phyloP scores from a whole-genome alignment of 768 basidiomycete genomes.

The Aureoboletus auriporus region DNA sequence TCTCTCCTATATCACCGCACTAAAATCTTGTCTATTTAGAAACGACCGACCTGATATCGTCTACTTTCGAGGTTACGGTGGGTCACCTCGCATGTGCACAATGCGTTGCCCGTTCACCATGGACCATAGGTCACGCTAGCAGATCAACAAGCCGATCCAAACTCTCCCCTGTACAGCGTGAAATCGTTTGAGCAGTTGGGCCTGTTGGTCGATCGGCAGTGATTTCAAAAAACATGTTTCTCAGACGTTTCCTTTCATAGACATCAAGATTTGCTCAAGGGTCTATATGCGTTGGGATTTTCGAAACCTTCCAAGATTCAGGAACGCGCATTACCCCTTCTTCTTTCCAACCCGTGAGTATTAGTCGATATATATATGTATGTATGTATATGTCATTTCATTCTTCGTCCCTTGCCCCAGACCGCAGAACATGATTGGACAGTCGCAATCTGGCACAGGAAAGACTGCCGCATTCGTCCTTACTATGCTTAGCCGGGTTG shows the following conservation, averaged over 20 bases:
- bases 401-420: slow-evolving; percentile 38
- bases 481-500: slow-evolving; percentile 93
- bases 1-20: not conserved
- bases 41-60: slow-evolving; percentile 63
- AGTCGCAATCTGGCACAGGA: slow-evolving; percentile 98
- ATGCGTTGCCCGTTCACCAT: slow-evolving; percentile 3
- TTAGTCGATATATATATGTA: not conserved
- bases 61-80: slow-evolving; percentile 82
- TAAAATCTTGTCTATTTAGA: slow-evolving; percentile 7
- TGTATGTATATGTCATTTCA: not conserved
- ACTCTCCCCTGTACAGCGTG: slow-evolving; percentile 91
- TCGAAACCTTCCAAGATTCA: slow-evolving; percentile 99
- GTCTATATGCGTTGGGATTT: slow-evolving; percentile 92
- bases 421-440: slow-evolving; percentile 98
- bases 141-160: slow-evolving; percentile 92
- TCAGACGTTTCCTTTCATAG: slow-evolving; percentile 37
- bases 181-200: slow-evolving; percentile 96
- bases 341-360: slow-evolving; percentile 84
- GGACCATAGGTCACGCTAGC: slow-evolving; percentile 81
- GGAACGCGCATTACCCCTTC: slow-evolving; percentile 89
- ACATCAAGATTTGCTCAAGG: slow-evolving; percentile 84
- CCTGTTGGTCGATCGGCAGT: slow-evolving; percentile 52
- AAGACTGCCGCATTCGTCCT: slow-evolving; percentile 98
- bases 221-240: not conserved
- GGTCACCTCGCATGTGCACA: slow-evolving; percentile 19